Evolutionary conservation across 768 basidiomycete species (phyloP).

Genomic region (Kwoniella mangroviensis): DNA sequence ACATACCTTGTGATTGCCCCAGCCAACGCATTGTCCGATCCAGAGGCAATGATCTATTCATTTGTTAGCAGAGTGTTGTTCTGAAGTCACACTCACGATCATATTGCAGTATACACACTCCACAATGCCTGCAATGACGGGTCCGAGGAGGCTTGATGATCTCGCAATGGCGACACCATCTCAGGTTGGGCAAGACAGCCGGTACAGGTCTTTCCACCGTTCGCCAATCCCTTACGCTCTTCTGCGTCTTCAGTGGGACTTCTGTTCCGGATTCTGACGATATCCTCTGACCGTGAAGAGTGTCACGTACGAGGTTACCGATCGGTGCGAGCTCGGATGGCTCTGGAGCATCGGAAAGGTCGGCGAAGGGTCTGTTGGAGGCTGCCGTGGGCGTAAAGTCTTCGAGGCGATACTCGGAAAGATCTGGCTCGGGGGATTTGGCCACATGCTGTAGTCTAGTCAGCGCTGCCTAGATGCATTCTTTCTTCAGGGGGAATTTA

Average conservation of each 20-base stretch:
- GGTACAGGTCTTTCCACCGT: conserved; percentile 35
- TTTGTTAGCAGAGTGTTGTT: background rate
- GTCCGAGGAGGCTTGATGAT: conserved; percentile 54
- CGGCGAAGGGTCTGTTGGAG: background rate
- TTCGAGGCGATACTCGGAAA: background rate
- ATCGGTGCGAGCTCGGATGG: conserved; percentile 45
- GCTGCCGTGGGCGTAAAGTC: background rate
- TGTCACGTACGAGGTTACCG: conserved; percentile 22
- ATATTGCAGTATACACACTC: conserved; percentile 53
- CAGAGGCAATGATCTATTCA: conserved; percentile 61
- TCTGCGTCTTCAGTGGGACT: conserved; percentile 12
- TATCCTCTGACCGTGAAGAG: conserved; percentile 7
- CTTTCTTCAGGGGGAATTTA: conserved; percentile 12
- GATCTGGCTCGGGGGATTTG: conserved; percentile 1
- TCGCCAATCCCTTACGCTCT: conserved; percentile 31
- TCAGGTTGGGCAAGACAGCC: conserved; percentile 21
- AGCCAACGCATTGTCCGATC: conserved; percentile 95
- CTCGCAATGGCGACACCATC: conserved; percentile 52
- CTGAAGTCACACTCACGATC: conserved; percentile 48
- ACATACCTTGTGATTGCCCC: conserved; percentile 81
- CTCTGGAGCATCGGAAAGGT: conserved; percentile 24
- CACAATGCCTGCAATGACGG: conserved; percentile 57
- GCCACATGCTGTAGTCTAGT: conserved; percentile 5
- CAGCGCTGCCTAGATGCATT: background rate
- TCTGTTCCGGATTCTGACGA: conserved; percentile 19